Evolutionary conservation across 2,329 filamentous ascomycete genomes (phyloP).

Genomic region (Endothia cerciana): DNA sequence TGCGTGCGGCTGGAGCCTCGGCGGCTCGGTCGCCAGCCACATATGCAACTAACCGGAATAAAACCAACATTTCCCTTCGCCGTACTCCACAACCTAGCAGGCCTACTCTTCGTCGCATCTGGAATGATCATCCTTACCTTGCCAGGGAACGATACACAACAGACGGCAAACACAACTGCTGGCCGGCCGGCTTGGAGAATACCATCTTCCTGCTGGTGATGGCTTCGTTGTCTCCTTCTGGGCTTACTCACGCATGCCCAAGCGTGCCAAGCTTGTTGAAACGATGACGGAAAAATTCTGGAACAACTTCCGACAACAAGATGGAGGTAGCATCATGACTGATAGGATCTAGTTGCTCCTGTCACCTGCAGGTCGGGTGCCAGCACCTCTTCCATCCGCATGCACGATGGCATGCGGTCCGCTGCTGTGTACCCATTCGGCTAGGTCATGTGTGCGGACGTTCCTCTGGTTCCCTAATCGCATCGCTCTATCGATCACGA

Average conservation of each 20-base stretch:
- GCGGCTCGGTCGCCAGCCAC: no score
- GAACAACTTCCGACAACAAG: neutral
- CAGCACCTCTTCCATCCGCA: neutral
- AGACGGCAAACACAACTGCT: neutral
- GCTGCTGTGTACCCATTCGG: neutral
- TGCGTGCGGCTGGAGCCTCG: neutral
- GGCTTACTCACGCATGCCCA: neutral
- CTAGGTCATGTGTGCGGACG: neutral
- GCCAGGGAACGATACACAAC: neutral
- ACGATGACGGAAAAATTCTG: neutral
- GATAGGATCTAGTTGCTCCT: neutral
- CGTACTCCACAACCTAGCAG: neutral
- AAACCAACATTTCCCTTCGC: neutral
- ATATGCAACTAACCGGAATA: neutral
- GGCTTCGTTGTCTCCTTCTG: neutral
- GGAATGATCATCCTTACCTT: neutral
- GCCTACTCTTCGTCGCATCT: neutral
- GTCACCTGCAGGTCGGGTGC: slow-evolving; percentile 3
- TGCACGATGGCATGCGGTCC: neutral
- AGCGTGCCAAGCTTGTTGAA: neutral
- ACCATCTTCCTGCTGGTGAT: neutral
- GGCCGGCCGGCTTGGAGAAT: neutral
- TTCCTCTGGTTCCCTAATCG: neutral
- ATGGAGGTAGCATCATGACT: neutral
- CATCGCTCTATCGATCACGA: neutral